A percentile compares a stretch with the other conserved stretches of the same genome.
phyloP scores from a whole-genome alignment of 192 early-diverging fungal genomes.

The Oehlia diaphana region DNA sequence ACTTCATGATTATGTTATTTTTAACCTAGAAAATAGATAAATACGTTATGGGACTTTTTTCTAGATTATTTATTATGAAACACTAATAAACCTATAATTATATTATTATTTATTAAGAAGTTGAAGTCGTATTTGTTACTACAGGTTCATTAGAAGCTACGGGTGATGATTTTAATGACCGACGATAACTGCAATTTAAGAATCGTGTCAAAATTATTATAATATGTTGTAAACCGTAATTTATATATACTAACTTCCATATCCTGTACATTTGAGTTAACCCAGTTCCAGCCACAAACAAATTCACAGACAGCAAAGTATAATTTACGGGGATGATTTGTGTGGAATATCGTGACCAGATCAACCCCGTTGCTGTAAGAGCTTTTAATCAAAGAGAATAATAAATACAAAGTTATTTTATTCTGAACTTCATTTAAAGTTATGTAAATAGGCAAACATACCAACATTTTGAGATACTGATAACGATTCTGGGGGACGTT shows the following conservation, averaged over 20 bases:
- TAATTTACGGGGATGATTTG: constrained; percentile 95
- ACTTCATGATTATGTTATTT: background rate
- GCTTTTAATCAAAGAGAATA: constrained; percentile 43
- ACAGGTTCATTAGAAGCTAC: background rate
- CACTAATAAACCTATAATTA: background rate
- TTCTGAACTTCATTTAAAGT: too few relatives aligned
- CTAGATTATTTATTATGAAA: too few relatives aligned
- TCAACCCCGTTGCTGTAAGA: constrained; percentile 89
- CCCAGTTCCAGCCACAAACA: constrained; percentile 91
- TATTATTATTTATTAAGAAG: background rate
- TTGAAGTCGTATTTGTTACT: background rate
- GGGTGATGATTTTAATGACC: background rate
- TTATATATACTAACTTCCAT: constrained; percentile 51
- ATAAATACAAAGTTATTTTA: background rate
- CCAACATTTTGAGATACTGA: constrained; percentile 77
- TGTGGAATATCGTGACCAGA: constrained; percentile 96
- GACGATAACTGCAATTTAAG: background rate
- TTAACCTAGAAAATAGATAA: too few relatives aligned
- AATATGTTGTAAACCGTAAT: background rate
- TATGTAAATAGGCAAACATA: constrained; percentile 31
- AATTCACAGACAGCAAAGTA: constrained; percentile 85
- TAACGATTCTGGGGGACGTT: constrained; percentile 88
- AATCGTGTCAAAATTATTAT: background rate
- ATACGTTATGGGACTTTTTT: too few relatives aligned
- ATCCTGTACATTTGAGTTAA: constrained; percentile 86